Evolutionary conservation across 345 rosid species (phyloP), one percentile per base, ranked within the genome.

Genomic region (Eucalyptus rudis): DNA sequence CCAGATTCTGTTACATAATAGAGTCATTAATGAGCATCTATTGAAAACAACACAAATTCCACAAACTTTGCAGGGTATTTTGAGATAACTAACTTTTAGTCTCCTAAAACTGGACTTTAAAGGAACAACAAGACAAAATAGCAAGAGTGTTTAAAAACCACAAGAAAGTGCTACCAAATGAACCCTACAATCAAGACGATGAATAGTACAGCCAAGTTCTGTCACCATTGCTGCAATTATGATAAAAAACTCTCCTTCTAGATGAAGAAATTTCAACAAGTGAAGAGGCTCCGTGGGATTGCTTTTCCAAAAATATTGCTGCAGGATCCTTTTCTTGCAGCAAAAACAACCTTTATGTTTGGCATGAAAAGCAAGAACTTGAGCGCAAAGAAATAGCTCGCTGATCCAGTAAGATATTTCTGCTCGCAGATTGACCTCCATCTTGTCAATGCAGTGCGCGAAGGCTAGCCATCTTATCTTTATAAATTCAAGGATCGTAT

Each of bases 1-100:
- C 98, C 96, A 58, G 93, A 92, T 90, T 98, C 99, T 96, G 97
- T 62, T 79, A 90, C 87, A 76, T 88, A 40, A 88, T 49, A 88
- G 80, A 31, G 85, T 50, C 51, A 43, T 51, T 47, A 31, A 71
- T 20, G 27, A 31, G 44, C 54, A 49, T 31, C 15, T 29, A 19
- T 43, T 31, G 62, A 27, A 71, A 68, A 68, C 62, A 31, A 56
- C 43, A 49, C 43, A 33, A 40, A 20, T 76, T 76, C 84, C 84
- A 76, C 84, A 40, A 76, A 76, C 29, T 76, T 40, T 76, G 84
- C 47, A 76, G 20, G 84, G 47, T 40, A 76, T 40, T 36, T 40
- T 5, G 29, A 76, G 47, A 76, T 76, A 44, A 20, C 83, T 20
- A 20, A 76, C 47, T 76, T 76, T 40, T 22, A 40, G 15, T 76